Base-by-base conservation (phyloP, 495 filamentous ascomycete species). In the Trichoderma parareesei region DNA sequence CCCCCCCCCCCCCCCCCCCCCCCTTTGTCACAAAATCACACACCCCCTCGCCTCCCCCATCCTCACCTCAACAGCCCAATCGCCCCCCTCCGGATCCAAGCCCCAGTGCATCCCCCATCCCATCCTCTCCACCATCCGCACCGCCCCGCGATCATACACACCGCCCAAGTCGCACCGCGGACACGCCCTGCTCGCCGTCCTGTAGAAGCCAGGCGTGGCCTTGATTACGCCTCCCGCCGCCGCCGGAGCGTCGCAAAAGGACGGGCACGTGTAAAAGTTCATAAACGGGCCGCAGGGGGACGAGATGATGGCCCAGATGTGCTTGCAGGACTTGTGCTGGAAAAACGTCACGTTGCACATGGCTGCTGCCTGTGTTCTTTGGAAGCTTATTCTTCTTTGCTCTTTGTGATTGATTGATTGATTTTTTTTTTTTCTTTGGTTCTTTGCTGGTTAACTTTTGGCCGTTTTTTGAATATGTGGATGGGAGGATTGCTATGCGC, bases 281-380 rank as follows among this genome's bases (percentile, higher is more conserved):
- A 68, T 67, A 0, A 76, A 76, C 0, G 71, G 71, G 10, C 37
- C 68, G 70, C 79, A 81, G 10, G 75, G 71, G 9, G 38, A 14
- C 0, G 65, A 46, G 67, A 80, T 71, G 55, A 66, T 61, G 46
- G 72, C 70, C 78, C 77, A 81, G 65, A 70, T 70, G 71, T 77
- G 75, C 4, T 65, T 46, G 71, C 78, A 81, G 67, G 57, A 43
- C n/a, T 48, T 64, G 65, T 73, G 74, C 65, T 68, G 71, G 70
- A 71, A 74, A 70, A 71, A 73, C 44, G 70, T 69, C 48, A 65
- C 65, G n/a, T 35, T 11, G 67, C 72, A 76, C 73, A 76, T 75
- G 48, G 49, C 37, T 16, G 6, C 20, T 4, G 2, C 9, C 20
- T 57, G 0, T 57, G 13, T 18, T 48, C 40, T 38, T 61, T 61